Conservation (phyloP, 345 rosid genomes). For the Angophora floribunda region DNA sequence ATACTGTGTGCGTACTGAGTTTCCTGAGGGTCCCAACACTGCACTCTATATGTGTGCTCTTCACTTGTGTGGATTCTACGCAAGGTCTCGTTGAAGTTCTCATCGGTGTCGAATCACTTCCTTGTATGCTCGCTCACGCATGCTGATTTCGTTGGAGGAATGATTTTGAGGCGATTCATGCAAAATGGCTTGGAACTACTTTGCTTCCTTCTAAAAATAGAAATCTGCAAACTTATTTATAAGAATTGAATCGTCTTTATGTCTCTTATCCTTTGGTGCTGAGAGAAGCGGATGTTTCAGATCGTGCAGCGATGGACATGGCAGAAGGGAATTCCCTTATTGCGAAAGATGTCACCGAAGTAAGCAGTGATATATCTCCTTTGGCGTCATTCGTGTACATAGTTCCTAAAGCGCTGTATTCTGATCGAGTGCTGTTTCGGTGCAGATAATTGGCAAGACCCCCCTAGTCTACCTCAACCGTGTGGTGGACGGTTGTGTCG, state of each 20-base stretch:
- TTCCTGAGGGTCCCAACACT: background rate
- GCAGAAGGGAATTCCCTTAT: slow-evolving; percentile 23
- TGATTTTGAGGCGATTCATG: background rate
- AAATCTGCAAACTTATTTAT: background rate
- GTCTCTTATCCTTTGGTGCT: background rate
- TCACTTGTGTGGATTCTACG: background rate
- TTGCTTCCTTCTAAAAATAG: background rate
- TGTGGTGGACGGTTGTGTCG: slow-evolving; percentile 63
- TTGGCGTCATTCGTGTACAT: background rate
- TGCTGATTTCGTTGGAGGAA: background rate
- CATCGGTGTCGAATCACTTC: background rate
- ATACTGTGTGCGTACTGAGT: background rate
- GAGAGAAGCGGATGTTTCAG: background rate
- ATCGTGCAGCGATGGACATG: background rate
- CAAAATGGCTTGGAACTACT: background rate
- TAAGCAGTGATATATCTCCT: slow-evolving; percentile 1
- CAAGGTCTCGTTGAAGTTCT: background rate
- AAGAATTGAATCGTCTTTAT: background rate
- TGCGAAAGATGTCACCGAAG: slow-evolving; percentile 56
- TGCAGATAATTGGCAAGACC: slow-evolving; percentile 62
- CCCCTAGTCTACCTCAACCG: slow-evolving; percentile 77
- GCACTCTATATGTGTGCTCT: background rate
- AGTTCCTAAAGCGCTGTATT: background rate
- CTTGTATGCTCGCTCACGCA: background rate
- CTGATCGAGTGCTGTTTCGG: background rate